phyloP scores from a whole-genome alignment of 2,329 filamentous ascomycete species.

The Exophiala lecanii-corni region DNA sequence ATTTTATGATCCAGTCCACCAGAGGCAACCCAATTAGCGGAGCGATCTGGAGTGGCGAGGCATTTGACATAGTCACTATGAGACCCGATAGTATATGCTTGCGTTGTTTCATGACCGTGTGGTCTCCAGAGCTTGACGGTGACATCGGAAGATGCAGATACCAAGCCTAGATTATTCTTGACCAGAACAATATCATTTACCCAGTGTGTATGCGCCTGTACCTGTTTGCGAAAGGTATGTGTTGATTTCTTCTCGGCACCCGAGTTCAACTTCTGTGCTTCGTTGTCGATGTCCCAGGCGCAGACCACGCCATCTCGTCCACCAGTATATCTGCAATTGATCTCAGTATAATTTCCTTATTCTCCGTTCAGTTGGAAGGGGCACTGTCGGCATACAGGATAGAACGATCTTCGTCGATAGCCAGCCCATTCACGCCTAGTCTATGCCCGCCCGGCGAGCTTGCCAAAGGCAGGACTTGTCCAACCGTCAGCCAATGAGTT shows the following conservation, averaged over 20 bases:
- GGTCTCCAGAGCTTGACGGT: constrained; percentile 92
- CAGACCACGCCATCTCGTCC: constrained; percentile 94
- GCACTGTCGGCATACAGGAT: constrained; percentile 64
- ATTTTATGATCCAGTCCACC: constrained; percentile 91
- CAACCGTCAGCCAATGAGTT: too few species aligned
- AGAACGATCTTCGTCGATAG: constrained; percentile 74
- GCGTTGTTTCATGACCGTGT: constrained; percentile 54
- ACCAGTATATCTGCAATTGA: constrained; percentile 71
- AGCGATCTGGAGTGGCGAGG: constrained; percentile 68
- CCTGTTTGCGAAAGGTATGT: constrained; percentile 57
- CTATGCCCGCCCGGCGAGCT: constrained; percentile 79
- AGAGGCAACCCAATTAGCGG: constrained; percentile 83
- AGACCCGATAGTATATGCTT: constrained; percentile 72
- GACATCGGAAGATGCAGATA: constrained; percentile 89
- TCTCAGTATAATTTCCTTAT: constrained; percentile 17
- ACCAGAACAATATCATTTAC: constrained; percentile 87
- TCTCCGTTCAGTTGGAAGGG: background rate
- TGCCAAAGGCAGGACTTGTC: constrained; percentile 64
- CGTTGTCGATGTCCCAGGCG: constrained; percentile 83
- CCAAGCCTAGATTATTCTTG: constrained; percentile 70
- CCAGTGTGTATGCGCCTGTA: constrained; percentile 89
- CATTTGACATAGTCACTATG: constrained; percentile 97
- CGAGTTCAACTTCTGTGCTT: constrained; percentile 43
- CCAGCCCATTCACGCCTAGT: constrained; percentile 90
- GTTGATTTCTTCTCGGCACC: constrained; percentile 32